phyloP scores from a whole-genome alignment of 2,329 filamentous ascomycete species.

The Fusarium sp. region DNA sequence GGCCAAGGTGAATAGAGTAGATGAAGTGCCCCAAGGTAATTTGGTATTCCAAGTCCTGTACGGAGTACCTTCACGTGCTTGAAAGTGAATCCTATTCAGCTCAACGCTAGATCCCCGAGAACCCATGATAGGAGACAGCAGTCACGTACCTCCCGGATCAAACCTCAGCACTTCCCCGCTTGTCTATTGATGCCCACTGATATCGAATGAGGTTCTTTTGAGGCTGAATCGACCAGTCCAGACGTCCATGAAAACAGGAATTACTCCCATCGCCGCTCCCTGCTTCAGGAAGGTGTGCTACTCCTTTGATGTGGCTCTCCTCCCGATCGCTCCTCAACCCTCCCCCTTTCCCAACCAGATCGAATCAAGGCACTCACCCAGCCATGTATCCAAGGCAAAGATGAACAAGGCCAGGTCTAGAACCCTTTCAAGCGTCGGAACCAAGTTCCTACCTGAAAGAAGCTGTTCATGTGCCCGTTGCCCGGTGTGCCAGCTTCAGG shows the following conservation, averaged over 20 bases:
- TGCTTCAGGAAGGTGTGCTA: not conserved
- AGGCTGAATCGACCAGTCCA: not conserved
- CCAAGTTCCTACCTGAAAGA: not conserved
- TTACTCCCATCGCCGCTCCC: not conserved
- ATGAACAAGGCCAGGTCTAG: not conserved
- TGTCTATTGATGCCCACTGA: no score
- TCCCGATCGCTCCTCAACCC: not conserved
- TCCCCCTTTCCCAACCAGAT: not conserved
- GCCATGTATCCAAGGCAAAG: not conserved
- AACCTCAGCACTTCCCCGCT: not conserved
- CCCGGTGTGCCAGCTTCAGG: not conserved
- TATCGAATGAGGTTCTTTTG: no score
- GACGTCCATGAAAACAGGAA: not conserved
- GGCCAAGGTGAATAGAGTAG: not conserved
- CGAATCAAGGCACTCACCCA: not conserved
- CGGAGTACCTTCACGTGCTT: not conserved
- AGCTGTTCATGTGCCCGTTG: slow-evolving; percentile 2
- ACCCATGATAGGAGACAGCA: not conserved
- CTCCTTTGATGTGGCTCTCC: not conserved
- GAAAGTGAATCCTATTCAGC: not conserved
- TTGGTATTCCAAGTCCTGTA: no score
- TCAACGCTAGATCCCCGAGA: not conserved
- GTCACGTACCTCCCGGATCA: not conserved
- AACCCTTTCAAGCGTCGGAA: not conserved
- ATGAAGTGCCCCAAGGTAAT: not conserved